Base-by-base conservation (phyloP, 2,329 filamentous ascomycete species). In the Podosphaera fusca region DNA sequence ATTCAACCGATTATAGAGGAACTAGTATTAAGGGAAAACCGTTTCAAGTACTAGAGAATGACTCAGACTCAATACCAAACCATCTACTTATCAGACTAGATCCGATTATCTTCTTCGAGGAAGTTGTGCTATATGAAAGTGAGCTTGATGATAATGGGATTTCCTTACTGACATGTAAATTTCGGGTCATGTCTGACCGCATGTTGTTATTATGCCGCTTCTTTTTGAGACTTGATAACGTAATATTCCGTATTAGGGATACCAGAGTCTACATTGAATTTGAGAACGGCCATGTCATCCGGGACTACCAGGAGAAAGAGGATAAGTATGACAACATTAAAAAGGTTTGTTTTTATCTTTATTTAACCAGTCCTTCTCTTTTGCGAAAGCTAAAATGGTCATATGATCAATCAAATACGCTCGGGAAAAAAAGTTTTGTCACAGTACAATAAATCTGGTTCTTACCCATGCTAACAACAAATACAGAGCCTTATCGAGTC, bases 71-170 rank as follows among this genome's bases (percentile, higher is more conserved):
- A 57, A 92, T 98, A 60, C 89, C 92, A 3, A 76, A 95, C 58
- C 87, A 90, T 64, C 77, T 96, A 47, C 77, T 98, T 55, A 87
- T 84, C 68, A 80, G 86, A 36, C 85, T 87, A 12, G 92, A 98
- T 68, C 92, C 92, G 0, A 98, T 98, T 62, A 72, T 94, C 4
- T 95, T 96, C 75, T 94, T 94, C 68, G 90, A 96, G 71, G 88
- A 96, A 64, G 87, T 98, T 45, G 81, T 95, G 64, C 76, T 98
- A 53, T 98, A 94, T 69, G 92, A 98, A 72, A 94, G 94, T 71
- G 92, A 98, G 73, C 78, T 98, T 52, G 92, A 95, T 59, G 92
- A 98, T 70, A 98, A 98, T 67, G 92, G 92, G 60, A 92, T 96
- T 63, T 87, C 87, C 35, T 77, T 95, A 67, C 75, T 94, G 58